Evolutionary conservation across 1,284 basidiomycete genomes (phyloP).

Genomic region (Rhodotorula sp.): DNA sequence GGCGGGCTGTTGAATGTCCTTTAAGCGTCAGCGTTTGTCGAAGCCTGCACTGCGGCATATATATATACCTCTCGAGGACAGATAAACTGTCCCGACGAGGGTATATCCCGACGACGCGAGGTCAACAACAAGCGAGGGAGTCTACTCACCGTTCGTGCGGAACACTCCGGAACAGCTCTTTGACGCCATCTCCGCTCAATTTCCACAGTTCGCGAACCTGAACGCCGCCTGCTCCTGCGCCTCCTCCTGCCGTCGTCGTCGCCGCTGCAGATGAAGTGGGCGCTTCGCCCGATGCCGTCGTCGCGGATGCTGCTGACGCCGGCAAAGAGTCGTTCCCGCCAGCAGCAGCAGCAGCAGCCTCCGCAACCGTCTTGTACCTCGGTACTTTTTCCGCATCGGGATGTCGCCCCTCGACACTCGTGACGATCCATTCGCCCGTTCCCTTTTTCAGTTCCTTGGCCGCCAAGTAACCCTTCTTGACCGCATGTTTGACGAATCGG

Average conservation of each 20-base stretch:
- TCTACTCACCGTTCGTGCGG: constrained; percentile 20
- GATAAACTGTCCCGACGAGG: no score
- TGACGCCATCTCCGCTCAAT: constrained; percentile 59
- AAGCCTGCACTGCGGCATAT: no score
- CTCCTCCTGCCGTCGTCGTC: neutral
- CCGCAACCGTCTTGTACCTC: constrained; percentile 58
- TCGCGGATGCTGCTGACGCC: neutral
- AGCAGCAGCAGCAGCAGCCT: constrained; percentile 35
- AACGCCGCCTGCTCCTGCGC: constrained; percentile 21
- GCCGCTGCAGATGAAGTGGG: constrained; percentile 2
- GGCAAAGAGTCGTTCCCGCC: neutral
- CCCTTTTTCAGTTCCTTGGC: constrained; percentile 63
- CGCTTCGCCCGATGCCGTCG: constrained; percentile 5
- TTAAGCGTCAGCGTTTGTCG: neutral
- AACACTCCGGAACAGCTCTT: constrained; percentile 4
- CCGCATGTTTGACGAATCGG: constrained; percentile 64
- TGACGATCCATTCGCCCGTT: constrained; percentile 59
- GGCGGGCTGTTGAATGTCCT: constrained; percentile 10
- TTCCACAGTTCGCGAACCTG: constrained; percentile 69
- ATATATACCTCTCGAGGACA: neutral
- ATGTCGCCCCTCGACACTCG: constrained; percentile 63
- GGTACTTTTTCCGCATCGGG: constrained; percentile 59
- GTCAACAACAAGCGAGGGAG: neutral
- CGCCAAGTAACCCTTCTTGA: constrained; percentile 51
- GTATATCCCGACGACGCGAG: neutral